Evolutionary conservation across 257 asterid species (phyloP).

Genomic region (Lavandula angustifolia): DNA sequence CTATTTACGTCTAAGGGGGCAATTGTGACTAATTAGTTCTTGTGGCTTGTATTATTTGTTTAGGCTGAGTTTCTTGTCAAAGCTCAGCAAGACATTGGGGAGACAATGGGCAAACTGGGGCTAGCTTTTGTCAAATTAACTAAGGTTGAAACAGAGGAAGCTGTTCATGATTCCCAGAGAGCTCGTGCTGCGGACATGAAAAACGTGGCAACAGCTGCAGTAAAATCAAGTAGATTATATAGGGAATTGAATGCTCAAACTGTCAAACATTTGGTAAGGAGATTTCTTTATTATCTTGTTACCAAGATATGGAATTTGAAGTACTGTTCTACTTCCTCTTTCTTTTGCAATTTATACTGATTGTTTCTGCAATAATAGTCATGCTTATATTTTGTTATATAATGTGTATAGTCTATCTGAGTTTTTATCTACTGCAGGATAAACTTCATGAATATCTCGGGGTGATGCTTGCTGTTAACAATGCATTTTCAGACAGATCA

Average conservation of each 20-base stretch:
- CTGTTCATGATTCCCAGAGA: constrained; percentile 82
- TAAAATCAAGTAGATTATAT: constrained; percentile 93
- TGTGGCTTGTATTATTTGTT: constrained; percentile 30
- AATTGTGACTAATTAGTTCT: constrained; percentile 17
- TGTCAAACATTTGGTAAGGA: constrained; percentile 85
- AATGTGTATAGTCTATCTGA: constrained; percentile 17
- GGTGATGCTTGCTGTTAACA: constrained; percentile 85
- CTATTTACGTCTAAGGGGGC: constrained; percentile 2
- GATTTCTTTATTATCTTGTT: constrained; percentile 18
- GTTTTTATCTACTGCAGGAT: constrained; percentile 55
- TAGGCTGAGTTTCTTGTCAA: constrained; percentile 95
- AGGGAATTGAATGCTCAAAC: constrained; percentile 91
- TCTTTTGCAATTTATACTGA: constrained; percentile 22
- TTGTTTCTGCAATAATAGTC: constrained; percentile 9
- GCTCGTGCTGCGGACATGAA: constrained; percentile 85
- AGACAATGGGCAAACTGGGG: constrained; percentile 93
- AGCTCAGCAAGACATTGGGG: constrained; percentile 96
- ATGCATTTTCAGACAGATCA: constrained; percentile 86
- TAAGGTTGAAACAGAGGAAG: constrained; percentile 91
- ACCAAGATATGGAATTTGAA: neutral
- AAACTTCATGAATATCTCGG: constrained; percentile 94
- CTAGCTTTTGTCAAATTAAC: constrained; percentile 89
- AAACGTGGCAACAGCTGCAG: constrained; percentile 93
- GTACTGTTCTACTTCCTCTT: neutral
- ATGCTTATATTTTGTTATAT: constrained; percentile 23